These are phyloP conservation scores for Xylaria sp. DNA, from an alignment of 2,329 filamentous ascomycete species.

Conservation along the genomic window DNA sequence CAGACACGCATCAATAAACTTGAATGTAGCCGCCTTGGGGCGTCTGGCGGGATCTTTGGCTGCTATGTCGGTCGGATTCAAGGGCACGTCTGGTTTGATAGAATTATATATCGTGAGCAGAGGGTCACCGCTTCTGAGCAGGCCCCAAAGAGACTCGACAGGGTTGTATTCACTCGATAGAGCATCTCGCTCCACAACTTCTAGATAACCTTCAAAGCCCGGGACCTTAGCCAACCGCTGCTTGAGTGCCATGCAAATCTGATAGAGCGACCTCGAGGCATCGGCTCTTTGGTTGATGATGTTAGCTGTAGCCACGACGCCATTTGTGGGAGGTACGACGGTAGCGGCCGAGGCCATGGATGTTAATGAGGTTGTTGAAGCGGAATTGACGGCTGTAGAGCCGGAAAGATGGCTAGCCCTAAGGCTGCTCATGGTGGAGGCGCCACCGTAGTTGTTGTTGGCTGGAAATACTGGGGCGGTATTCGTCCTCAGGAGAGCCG, in stretches of 20 bases:
- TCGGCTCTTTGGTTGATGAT: constrained; percentile 98
- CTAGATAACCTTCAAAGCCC: constrained; percentile 79
- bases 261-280: constrained; percentile 89
- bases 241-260: constrained; percentile 89
- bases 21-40: constrained; percentile 88
- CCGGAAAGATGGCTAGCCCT: constrained; percentile 71
- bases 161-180: constrained; percentile 75
- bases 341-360: constrained; percentile 59
- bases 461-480: constrained; percentile 65
- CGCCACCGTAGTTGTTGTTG: constrained; percentile 58
- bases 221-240: constrained; percentile 85
- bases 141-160: constrained; percentile 90
- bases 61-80: constrained; percentile 70
- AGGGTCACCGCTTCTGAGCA: constrained; percentile 84
- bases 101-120: constrained; percentile 90
- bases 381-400: constrained; percentile 61
- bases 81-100: constrained; percentile 73
- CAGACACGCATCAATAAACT: constrained; percentile 90
- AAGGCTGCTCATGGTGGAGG: constrained; percentile 62
- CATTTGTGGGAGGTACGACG: constrained; percentile 55
- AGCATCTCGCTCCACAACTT: constrained; percentile 75
- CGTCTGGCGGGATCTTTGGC: constrained; percentile 74
- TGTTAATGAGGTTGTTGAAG: constrained; percentile 62
- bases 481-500: constrained; percentile 65
- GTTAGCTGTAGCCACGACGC: constrained; percentile 82